A percentile compares a stretch with the other conserved stretches of the same genome.
Conservation (phyloP, 306 rosid genomes). For the Malus fusca region DNA sequence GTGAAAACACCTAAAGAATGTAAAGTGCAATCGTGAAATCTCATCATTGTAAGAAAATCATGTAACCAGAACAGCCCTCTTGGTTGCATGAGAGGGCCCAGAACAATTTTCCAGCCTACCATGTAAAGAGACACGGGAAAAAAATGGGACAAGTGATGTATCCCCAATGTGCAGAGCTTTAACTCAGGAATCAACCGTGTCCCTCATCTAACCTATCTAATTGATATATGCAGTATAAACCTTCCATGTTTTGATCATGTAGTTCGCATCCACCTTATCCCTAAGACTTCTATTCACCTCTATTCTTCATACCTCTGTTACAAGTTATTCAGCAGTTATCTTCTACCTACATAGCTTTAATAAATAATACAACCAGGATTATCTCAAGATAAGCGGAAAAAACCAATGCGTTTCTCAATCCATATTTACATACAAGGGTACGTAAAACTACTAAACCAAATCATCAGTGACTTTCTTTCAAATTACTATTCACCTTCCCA, state of each 20-base stretch:
- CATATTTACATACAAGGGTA: background rate
- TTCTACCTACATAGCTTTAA: background rate
- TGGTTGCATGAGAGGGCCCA: background rate
- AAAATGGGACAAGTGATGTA: background rate
- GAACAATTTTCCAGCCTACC: background rate
- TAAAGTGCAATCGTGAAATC: background rate
- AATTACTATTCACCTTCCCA: background rate
- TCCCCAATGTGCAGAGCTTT: background rate
- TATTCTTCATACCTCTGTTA: background rate
- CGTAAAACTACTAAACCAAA: background rate
- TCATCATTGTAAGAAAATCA: background rate
- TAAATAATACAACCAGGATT: background rate
- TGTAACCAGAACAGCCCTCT: too few relatives aligned
- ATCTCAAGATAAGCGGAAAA: background rate
- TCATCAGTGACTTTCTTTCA: background rate
- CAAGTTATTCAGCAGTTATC: background rate
- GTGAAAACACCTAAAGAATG: background rate
- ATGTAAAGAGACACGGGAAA: background rate
- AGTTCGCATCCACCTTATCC: background rate
- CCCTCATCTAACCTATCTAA: background rate
- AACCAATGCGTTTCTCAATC: background rate
- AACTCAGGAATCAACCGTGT: background rate
- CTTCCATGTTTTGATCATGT: background rate
- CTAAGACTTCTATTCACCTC: background rate
- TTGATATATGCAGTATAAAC: background rate